A percentile compares a stretch with the other conserved stretches of the same genome.
Conservation (phyloP, 108 stramenopile species). For the Fragilariopsis cylindrus region DNA sequence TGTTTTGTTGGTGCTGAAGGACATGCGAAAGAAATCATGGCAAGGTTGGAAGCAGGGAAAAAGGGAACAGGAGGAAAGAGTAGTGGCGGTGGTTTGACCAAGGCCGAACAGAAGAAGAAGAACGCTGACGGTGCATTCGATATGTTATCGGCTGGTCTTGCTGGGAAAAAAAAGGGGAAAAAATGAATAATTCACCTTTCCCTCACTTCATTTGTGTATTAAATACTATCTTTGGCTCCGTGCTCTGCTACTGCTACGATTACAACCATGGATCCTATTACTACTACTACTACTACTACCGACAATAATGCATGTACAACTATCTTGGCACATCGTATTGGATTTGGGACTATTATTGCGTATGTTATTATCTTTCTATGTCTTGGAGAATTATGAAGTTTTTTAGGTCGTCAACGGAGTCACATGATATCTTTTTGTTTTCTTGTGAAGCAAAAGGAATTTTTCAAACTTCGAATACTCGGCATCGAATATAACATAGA, state of each 20-base stretch:
- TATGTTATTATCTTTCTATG: too few species aligned
- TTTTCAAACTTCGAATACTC: too few species aligned
- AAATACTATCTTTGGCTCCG: not conserved
- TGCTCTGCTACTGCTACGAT: not conserved
- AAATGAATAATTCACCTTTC: conserved; percentile 1
- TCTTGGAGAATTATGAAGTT: too few species aligned
- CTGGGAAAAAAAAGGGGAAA: conserved; percentile 44
- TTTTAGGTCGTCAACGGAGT: too few species aligned
- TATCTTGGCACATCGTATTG: too few species aligned
- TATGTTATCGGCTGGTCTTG: conserved; percentile 46
- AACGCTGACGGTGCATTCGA: conserved; percentile 41
- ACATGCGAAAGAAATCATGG: conserved; percentile 35
- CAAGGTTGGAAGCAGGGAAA: conserved; percentile 12
- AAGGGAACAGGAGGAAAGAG: conserved; percentile 6
- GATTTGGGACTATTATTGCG: too few species aligned
- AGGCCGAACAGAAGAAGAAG: conserved; percentile 40
- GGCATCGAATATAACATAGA: too few species aligned
- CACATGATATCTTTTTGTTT: too few species aligned
- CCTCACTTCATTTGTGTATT: not conserved
- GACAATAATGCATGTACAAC: not conserved
- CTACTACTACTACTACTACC: not conserved
- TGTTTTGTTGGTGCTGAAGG: conserved; percentile 49
- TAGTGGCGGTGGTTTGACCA: conserved; percentile 26
- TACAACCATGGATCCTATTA: not conserved
- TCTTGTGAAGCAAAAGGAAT: too few species aligned